Percentiles rank a stretch among this genome's conserved stretches.
phyloP scores from a whole-genome alignment of 2,329 filamentous ascomycete genomes.

The Fusarium compactum region DNA sequence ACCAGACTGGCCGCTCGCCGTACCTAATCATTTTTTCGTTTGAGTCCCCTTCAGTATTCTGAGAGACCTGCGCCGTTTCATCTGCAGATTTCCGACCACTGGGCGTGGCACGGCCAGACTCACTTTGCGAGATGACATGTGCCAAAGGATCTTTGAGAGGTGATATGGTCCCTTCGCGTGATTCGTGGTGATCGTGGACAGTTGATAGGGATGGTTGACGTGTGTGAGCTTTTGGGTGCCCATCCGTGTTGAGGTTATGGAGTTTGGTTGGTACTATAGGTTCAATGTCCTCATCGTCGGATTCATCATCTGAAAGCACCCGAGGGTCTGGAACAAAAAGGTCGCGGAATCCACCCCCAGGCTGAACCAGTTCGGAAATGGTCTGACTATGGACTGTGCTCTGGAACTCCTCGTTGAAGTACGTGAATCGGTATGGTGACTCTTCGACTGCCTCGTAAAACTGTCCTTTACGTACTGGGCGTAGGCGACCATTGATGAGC shows the following conservation, averaged over 20 bases:
- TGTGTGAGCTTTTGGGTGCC: conserved; percentile 59
- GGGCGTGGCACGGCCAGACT: conserved; percentile 64
- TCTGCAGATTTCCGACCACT: conserved; percentile 56
- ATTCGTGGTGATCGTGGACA: conserved; percentile 39
- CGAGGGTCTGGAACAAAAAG: conserved; percentile 91
- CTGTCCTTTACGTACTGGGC: conserved; percentile 79
- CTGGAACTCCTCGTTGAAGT: conserved; percentile 97
- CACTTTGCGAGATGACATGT: conserved; percentile 48
- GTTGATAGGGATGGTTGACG: conserved; percentile 60
- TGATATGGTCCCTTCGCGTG: conserved; percentile 45
- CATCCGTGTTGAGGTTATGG: conserved; percentile 48
- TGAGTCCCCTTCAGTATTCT: conserved; percentile 33
- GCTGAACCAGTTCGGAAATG: conserved; percentile 91
- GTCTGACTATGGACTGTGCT: conserved; percentile 97
- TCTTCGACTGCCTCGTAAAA: conserved; percentile 91
- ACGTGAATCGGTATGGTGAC: conserved; percentile 93
- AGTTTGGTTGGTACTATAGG: conserved; percentile 43
- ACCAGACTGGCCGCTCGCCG: conserved; percentile 93
- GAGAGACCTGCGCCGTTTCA: conserved; percentile 34
- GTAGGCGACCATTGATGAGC: conserved; percentile 87
- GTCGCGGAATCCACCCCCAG: conserved; percentile 84
- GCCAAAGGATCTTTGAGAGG: conserved; percentile 49
- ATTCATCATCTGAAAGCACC: conserved; percentile 78
- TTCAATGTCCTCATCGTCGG: conserved; percentile 71
- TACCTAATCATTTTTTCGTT: conserved; percentile 65